Base-by-base conservation (phyloP, 1,284 basidiomycete species). In the Gymnopus androsaceus region DNA sequence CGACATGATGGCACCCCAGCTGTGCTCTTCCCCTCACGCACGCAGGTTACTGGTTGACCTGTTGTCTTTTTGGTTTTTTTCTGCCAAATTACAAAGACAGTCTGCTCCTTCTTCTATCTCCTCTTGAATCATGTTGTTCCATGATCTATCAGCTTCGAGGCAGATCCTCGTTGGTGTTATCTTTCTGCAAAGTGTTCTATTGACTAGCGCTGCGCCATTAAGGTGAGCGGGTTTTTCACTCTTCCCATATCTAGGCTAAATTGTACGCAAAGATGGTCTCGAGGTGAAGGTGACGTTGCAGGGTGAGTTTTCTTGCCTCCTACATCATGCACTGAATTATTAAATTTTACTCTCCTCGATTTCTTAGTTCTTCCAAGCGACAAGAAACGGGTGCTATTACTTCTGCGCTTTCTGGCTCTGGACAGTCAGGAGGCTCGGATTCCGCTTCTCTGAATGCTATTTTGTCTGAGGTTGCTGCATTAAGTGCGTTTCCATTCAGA, bases 41-140 rank as follows among this genome's bases (percentile, higher is more conserved):
- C 48, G 48, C 48, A 50, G 48, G 48, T 50, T 50, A 50, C 48
- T 50, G 48, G 48, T 50, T 50, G 48, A 50, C 48, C 48, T 50
- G 48, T 50, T 36, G 46, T 50, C 36, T 23, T 50, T 48, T 48
- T 30, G 46, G 23, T 23, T 50, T 48, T 48, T 30, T 30, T 33
- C n/a, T 28, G 19, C 19, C 47, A 31, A 36, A 49, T 23, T 21
- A 36, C 23, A 31, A 37, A 25, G 15, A 37, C 34, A 50, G 48
- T 50, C 27, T 50, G 21, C n/a, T 27, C 25, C 23, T 27, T 36
- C 36, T 37, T 37, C 48, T 34, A 27, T 15, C 25, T 25, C 25
- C 30, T 48, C 38, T 47, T 38, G 27, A n/a, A 50, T 15, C 17
- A 50, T 50, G 48, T n/a, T 50, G 15, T 38, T 50, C 36, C 27